phyloP scores from a whole-genome alignment of 495 filamentous ascomycete genomes.

The Neurospora cerealis region DNA sequence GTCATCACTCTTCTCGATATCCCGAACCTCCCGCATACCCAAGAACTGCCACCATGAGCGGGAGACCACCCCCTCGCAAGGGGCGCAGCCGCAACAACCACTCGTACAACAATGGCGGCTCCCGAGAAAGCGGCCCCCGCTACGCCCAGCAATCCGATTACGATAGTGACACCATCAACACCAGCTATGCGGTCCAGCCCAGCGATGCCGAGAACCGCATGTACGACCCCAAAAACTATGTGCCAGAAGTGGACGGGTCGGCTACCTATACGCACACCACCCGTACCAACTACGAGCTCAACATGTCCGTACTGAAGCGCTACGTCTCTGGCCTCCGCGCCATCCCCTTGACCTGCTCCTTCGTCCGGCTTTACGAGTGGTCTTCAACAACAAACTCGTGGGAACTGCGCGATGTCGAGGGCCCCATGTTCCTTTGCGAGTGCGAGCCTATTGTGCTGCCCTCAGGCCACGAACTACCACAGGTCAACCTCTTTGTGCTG shows the following conservation, averaged over 20 bases:
- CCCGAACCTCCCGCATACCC: conserved; percentile 6
- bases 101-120: conserved; percentile 16
- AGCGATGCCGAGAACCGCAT: conserved; percentile 10
- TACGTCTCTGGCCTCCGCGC: conserved; percentile 51
- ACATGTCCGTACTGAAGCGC: conserved; percentile 66
- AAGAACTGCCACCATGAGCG: conserved; percentile 11
- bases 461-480: conserved; percentile 14
- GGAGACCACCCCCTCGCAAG: conserved; percentile 23
- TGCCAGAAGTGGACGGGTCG: conserved; percentile 13
- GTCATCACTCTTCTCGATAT: background rate
- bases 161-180: conserved; percentile 43
- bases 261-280: conserved; percentile 30
- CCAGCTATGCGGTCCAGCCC: conserved; percentile 20
- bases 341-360: conserved; percentile 67
- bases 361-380: conserved; percentile 72
- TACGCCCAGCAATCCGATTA: conserved; percentile 49
- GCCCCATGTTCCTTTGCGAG: conserved; percentile 72
- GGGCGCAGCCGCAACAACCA: conserved; percentile 25
- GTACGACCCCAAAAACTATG: conserved; percentile 1
- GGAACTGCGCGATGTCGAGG: conserved; percentile 72
- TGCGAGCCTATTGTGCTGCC: conserved; percentile 30
- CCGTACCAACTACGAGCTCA: conserved; percentile 70
- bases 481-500: conserved; percentile 34
- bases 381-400: conserved; percentile 48
- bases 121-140: conserved; percentile 11